Evolutionary conservation across 1,284 basidiomycete species (phyloP).

Genomic region (Fomitopsis palustris): DNA sequence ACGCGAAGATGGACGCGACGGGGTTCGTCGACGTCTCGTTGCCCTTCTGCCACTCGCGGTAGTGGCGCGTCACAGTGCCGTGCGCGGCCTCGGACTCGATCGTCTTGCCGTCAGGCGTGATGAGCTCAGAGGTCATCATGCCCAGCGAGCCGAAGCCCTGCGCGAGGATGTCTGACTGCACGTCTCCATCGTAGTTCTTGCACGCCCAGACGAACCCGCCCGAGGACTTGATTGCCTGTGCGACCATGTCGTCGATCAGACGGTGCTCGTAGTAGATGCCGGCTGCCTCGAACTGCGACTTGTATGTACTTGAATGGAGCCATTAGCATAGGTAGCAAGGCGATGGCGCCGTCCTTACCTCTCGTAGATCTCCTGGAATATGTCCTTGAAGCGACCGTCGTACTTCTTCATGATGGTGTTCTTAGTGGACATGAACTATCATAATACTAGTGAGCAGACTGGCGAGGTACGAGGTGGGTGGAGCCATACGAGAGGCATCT

Average conservation of each 20-base stretch:
- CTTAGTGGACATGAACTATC: slow-evolving; percentile 95
- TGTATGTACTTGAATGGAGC: slow-evolving; percentile 63
- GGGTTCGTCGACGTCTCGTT: slow-evolving; percentile 97
- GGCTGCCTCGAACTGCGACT: slow-evolving; percentile 73
- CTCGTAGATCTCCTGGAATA: slow-evolving; percentile 95
- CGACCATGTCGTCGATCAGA: slow-evolving; percentile 93
- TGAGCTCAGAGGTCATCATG: slow-evolving; percentile 97
- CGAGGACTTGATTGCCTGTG: slow-evolving; percentile 93
- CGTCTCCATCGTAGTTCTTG: slow-evolving; percentile 98
- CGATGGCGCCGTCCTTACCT: slow-evolving; percentile 36
- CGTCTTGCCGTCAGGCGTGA: slow-evolving; percentile 92
- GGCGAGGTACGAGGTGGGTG: not conserved
- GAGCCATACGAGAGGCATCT: slow-evolving; percentile 75
- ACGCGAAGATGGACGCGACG: slow-evolving; percentile 97
- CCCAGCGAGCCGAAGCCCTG: slow-evolving; percentile 94
- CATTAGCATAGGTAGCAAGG: not conserved
- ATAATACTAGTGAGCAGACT: not conserved
- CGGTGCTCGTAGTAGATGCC: slow-evolving; percentile 98
- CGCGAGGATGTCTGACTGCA: slow-evolving; percentile 89
- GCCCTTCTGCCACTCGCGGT: slow-evolving; percentile 95
- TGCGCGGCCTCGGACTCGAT: slow-evolving; percentile 97
- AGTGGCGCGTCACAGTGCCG: slow-evolving; percentile 92
- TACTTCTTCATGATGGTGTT: slow-evolving; percentile 97
- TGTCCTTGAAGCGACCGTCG: slow-evolving; percentile 98
- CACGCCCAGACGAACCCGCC: slow-evolving; percentile 98